phyloP scores from a whole-genome alignment of 2,329 filamentous ascomycete species.

The Cladosporium sp. region DNA sequence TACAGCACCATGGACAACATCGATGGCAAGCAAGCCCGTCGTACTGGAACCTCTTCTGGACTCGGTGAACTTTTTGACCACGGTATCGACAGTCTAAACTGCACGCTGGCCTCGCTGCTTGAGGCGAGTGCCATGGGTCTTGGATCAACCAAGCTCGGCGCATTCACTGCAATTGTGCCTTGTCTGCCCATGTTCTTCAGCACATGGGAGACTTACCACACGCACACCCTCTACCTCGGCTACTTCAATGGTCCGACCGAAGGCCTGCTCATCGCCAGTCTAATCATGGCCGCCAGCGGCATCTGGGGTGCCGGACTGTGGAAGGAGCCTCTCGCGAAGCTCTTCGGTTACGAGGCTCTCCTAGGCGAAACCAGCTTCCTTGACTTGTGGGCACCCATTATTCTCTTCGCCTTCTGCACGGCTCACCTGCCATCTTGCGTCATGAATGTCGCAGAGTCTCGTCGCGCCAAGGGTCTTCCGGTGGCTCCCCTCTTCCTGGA shows the following conservation, averaged over 20 bases:
- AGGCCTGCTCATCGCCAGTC: slow-evolving; percentile 82
- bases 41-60: slow-evolving; percentile 91
- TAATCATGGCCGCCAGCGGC: slow-evolving; percentile 81
- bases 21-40: slow-evolving; percentile 93
- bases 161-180: slow-evolving; percentile 87
- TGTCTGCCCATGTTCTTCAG: slow-evolving; percentile 99
- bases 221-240: slow-evolving; percentile 92
- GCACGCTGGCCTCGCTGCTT: slow-evolving; percentile 84
- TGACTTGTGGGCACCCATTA: slow-evolving; percentile 76
- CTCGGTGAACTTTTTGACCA: slow-evolving; percentile 97
- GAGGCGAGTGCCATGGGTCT: slow-evolving; percentile 92
- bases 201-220: slow-evolving; percentile 99
- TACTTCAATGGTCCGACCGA: slow-evolving; percentile 98
- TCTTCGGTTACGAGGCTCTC: slow-evolving; percentile 59
- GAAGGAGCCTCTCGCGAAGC: slow-evolving; percentile 67
- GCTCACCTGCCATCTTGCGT: slow-evolving; percentile 85
- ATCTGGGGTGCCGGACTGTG: slow-evolving; percentile 86
- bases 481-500: slow-evolving; percentile 82
- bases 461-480: slow-evolving; percentile 67
- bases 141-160: slow-evolving; percentile 76
- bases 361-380: slow-evolving; percentile 72
- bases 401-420: slow-evolving; percentile 43
- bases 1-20: slow-evolving; percentile 99
- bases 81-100: slow-evolving; percentile 97
- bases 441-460: slow-evolving; percentile 75